Evolutionary conservation across 2,329 filamentous ascomycete genomes (phyloP).

Genomic region (Lachnellula suecica): DNA sequence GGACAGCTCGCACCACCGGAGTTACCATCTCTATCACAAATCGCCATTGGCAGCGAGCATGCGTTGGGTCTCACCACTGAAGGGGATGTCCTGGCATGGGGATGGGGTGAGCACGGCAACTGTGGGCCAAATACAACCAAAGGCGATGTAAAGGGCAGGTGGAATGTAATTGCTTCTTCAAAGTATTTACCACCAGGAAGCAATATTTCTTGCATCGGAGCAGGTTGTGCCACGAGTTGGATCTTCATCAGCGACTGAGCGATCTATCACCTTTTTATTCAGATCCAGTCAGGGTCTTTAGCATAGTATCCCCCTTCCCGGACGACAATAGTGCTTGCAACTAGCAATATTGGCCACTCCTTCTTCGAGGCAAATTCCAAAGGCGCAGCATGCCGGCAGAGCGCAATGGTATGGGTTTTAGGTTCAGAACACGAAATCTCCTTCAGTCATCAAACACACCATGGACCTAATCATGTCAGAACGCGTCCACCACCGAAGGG

Average conservation of each 20-base stretch:
- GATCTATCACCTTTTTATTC: too few relatives aligned
- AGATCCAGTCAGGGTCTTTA: too few relatives aligned
- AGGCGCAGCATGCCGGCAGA: too few relatives aligned
- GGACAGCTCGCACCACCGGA: slow-evolving; percentile 70
- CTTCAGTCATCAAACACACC: slow-evolving; percentile 34
- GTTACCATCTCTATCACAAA: slow-evolving; percentile 56
- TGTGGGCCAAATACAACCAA: slow-evolving; percentile 69
- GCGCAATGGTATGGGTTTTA: too few relatives aligned
- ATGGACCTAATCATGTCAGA: slow-evolving; percentile 29
- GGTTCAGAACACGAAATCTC: slow-evolving; percentile 9
- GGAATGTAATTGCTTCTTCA: slow-evolving; percentile 64
- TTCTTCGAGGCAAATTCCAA: background rate
- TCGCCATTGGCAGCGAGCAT: slow-evolving; percentile 92
- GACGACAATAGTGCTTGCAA: background rate
- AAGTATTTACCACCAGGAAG: slow-evolving; percentile 51
- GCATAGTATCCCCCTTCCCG: background rate
- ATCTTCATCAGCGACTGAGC: slow-evolving; percentile 47
- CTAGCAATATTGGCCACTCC: background rate
- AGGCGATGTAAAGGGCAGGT: slow-evolving; percentile 67
- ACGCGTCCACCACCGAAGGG: slow-evolving; percentile 9
- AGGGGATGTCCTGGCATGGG: slow-evolving; percentile 78
- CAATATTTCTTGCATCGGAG: slow-evolving; percentile 63
- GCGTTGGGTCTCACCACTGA: slow-evolving; percentile 67
- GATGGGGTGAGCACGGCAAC: slow-evolving; percentile 98
- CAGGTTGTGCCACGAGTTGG: slow-evolving; percentile 92